Evolutionary conservation across 208 protist genomes (phyloP), one percentile per base, ranked within the genome.

Genomic region (Crithidia brevicula): DNA sequence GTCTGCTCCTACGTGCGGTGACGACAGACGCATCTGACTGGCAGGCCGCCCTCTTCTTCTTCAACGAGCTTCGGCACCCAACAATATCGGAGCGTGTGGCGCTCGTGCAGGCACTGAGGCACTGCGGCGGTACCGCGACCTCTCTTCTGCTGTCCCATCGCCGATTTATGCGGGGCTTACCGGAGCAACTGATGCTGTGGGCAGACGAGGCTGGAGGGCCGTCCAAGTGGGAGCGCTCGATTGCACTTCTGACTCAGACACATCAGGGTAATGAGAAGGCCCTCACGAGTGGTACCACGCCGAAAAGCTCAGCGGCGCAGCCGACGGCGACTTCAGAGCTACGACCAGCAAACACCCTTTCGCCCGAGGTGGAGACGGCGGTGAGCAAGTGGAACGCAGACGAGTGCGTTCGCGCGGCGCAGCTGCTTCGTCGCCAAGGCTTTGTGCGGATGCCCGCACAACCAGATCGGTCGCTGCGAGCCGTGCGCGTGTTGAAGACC

Each of bases 181-280:
- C 84, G 22, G 83, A 94, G 47, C 83, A 87, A 70, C 68, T 84
- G 11, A 65, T 94, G 27, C 36, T 92, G 64, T 94, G 85, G 85
- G 72, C 70, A 53, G 79, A 88, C 43, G 71, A 76, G 40, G 27
- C 31, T 9, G 36, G 54, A 10, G 73, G 77, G 8, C 23, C 18
- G 13, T 22, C 27, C 10, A 79, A 77, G 56, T 79, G 61, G 64
- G 23, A 27, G 23, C 30, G 31, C 6, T 72, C 82, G 1, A 20
- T 81, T 5, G 31, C 28, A 11, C 36, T 78, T 4, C 49, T 86
- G 1, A 25, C 58, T 45, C 40, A 9, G 16, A 25, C 16, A 30
- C 42, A 31, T 43, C n/a, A 47, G 23, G 28, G 6, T n/a, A n/a
- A n/a, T n/a, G n/a, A n/a, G n/a, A n/a, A n/a, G n/a, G n/a, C n/a